These are phyloP conservation scores for Neurospora sp. DNA, from an alignment of 495 filamentous ascomycete genomes.

Conservation along the genomic window DNA sequence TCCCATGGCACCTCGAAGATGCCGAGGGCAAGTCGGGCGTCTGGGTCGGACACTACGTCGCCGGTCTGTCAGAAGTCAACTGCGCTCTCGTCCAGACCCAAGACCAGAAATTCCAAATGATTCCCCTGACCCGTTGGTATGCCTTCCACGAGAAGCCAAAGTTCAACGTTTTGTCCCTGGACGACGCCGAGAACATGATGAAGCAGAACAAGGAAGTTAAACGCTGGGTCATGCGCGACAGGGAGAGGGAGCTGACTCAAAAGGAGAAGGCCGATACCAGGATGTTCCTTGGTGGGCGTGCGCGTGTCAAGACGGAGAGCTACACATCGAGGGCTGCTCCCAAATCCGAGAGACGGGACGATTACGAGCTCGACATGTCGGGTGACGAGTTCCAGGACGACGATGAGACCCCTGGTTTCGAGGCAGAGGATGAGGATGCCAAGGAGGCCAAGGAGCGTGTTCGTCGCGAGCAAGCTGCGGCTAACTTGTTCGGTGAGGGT, in stretches of 20 bases:
- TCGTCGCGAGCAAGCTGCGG: conserved; percentile 76
- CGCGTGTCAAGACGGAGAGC: conserved; percentile 43
- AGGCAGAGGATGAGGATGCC: conserved; percentile 75
- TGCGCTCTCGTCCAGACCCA: conserved; percentile 61
- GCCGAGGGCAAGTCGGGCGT: conserved; percentile 78
- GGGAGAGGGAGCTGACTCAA: conserved; percentile 44
- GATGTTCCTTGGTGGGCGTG: conserved; percentile 30
- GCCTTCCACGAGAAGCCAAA: conserved; percentile 75
- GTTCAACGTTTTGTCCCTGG: conserved; percentile 69
- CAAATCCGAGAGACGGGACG: conserved; percentile 43
- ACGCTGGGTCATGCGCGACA: conserved; percentile 67
- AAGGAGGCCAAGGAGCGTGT: conserved; percentile 81
- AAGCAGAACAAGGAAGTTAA: conserved; percentile 31
- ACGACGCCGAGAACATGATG: conserved; percentile 79
- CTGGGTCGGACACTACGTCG: conserved; percentile 87
- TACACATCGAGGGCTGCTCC: conserved; percentile 38
- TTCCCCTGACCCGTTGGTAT: conserved; percentile 92
- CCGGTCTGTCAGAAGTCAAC: conserved; percentile 64
- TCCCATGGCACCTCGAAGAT: conserved; percentile 96
- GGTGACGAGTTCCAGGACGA: conserved; percentile 50
- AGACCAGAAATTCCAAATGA: conserved; percentile 61
- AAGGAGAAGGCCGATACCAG: conserved; percentile 40
- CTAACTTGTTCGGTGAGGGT: conserved; percentile 76
- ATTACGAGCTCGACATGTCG: conserved; percentile 51
- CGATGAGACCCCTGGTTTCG: conserved; percentile 72